Percentiles rank a stretch among this genome's conserved stretches.
Conservation (phyloP, 139 green algal species). For the Pleodorina starrii region DNA sequence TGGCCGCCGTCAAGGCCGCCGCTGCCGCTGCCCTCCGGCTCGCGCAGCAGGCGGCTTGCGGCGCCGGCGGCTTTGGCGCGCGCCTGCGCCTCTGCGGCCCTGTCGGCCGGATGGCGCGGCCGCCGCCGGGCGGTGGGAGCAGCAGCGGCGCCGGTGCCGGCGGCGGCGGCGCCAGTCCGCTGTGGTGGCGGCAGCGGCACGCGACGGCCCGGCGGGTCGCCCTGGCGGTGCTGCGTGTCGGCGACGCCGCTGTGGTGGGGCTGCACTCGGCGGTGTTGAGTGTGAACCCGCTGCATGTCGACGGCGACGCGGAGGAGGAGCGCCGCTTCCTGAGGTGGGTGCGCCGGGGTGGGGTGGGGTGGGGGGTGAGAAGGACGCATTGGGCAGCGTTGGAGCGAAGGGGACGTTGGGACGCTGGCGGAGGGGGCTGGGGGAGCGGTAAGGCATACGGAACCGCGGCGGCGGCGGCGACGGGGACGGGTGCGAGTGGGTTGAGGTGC, state of each 20-base stretch:
- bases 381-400: too few species aligned
- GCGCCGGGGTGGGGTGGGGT: too few species aligned
- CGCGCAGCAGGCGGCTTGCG: too few species aligned
- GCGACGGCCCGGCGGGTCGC: neutral
- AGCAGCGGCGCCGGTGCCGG: neutral
- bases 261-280: constrained; percentile 1
- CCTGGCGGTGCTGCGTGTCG: neutral
- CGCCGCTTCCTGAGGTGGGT: constrained; percentile 21
- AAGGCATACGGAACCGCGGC: too few species aligned
- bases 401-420: too few species aligned
- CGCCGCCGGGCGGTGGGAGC: neutral
- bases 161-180: neutral
- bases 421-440: too few species aligned
- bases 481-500: too few species aligned
- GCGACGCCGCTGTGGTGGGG: neutral
- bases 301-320: constrained; percentile 25
- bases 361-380: too few species aligned
- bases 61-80: too few species aligned
- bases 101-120: too few species aligned
- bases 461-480: too few species aligned
- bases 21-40: neutral
- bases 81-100: too few species aligned
- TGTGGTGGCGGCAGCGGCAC: neutral
- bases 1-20: neutral
- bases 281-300: neutral